phyloP scores from a whole-genome alignment of 768 basidiomycete genomes.

The Suillus tomentosus region DNA sequence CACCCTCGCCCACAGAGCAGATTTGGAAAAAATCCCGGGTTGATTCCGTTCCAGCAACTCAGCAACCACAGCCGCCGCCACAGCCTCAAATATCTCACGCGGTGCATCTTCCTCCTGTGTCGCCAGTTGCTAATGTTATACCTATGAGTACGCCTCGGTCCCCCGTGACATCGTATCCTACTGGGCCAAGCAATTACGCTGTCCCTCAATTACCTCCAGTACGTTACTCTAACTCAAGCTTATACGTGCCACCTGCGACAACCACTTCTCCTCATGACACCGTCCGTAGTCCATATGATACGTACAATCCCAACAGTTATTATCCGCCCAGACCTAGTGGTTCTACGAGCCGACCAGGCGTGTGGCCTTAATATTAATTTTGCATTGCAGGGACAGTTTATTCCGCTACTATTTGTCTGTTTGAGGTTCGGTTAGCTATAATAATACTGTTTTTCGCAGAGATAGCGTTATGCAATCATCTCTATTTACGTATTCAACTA shows the following conservation, averaged over 20 bases:
- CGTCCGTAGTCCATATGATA: conserved; percentile 26
- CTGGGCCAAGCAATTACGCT: conserved; percentile 21
- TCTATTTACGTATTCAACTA: background rate
- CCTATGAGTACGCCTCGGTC: conserved; percentile 7
- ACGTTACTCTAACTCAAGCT: conserved; percentile 21
- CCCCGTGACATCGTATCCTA: conserved; percentile 17
- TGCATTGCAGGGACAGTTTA: conserved; percentile 7
- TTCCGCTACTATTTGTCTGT: conserved; percentile 14
- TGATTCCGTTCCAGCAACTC: conserved; percentile 25
- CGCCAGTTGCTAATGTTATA: conserved; percentile 18
- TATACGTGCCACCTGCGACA: conserved; percentile 20
- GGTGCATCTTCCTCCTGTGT: conserved; percentile 28
- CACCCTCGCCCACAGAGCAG: conserved; percentile 58
- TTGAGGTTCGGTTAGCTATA: conserved; percentile 15
- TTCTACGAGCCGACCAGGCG: conserved; percentile 24
- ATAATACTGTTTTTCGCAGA: conserved; percentile 15
- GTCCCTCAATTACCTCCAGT: conserved; percentile 31
- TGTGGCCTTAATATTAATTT: conserved; percentile 31
- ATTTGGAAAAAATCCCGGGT: conserved; percentile 72
- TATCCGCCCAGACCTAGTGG: conserved; percentile 25
- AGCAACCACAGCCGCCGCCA: conserved; percentile 10
- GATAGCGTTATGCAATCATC: conserved; percentile 1
- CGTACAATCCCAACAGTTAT: conserved; percentile 22
- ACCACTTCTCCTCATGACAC: conserved; percentile 20
- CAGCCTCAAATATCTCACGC: conserved; percentile 9